A percentile compares a stretch with the other conserved stretches of the same genome.
These are phyloP conservation scores for Gymnopilus dilepis DNA, from an alignment of 768 basidiomycete species.

Conservation along the genomic window DNA sequence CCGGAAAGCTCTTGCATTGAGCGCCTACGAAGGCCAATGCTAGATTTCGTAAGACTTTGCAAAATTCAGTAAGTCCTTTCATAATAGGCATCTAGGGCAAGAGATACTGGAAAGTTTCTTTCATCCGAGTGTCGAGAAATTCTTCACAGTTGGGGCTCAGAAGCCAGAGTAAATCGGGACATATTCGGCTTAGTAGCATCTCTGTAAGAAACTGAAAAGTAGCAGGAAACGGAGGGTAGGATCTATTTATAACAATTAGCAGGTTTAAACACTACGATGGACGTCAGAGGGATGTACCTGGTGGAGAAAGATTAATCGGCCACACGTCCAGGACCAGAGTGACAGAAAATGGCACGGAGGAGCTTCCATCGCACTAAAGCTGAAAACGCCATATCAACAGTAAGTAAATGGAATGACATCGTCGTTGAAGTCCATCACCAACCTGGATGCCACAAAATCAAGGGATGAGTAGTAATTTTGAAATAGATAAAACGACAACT, in stretches of 20 bases:
- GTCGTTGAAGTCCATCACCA: neutral
- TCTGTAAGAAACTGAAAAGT: neutral
- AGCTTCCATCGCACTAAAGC: neutral
- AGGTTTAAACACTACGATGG: neutral
- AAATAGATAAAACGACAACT: slow-evolving; percentile 1
- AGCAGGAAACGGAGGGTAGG: neutral
- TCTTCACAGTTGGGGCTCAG: neutral
- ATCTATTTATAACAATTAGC: neutral
- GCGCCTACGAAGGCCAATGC: neutral
- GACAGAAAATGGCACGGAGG: slow-evolving; percentile 4
- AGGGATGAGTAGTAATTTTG: neutral
- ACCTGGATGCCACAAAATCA: neutral
- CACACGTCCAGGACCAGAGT: slow-evolving; percentile 9
- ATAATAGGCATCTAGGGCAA: neutral
- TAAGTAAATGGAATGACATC: neutral
- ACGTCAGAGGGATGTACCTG: neutral
- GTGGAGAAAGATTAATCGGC: neutral
- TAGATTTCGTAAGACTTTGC: neutral
- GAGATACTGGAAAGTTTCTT: neutral
- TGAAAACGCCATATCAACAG: neutral
- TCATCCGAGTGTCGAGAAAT: neutral
- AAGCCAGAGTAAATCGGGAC: neutral
- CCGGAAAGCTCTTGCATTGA: too few species aligned
- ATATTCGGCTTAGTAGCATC: neutral
- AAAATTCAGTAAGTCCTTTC: neutral